Percentiles rank a stretch among this genome's conserved stretches.
phyloP scores from a whole-genome alignment of 805 yeast species.

The Candida adriatica region DNA sequence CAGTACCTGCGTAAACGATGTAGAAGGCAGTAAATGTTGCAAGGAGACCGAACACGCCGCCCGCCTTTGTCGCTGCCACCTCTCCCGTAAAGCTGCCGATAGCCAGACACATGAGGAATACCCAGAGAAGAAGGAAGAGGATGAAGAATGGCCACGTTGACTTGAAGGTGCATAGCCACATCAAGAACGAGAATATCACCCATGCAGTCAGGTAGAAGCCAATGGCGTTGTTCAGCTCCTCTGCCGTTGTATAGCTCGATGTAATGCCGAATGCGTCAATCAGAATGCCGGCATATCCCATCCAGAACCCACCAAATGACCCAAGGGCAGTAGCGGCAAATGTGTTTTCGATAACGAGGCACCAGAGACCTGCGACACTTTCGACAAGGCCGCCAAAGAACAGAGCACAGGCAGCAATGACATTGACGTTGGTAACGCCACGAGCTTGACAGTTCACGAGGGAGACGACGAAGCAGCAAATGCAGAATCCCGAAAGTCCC shows the following conservation, averaged over 20 bases:
- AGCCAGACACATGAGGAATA: slow-evolving; percentile 45
- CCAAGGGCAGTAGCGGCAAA: slow-evolving; percentile 56
- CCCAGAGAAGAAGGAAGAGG: slow-evolving; percentile 45
- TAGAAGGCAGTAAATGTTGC: slow-evolving; percentile 54
- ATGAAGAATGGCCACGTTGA: slow-evolving; percentile 51
- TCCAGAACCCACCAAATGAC: slow-evolving; percentile 68
- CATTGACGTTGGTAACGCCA: slow-evolving; percentile 53
- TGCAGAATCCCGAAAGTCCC: slow-evolving; percentile 65
- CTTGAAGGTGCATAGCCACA: slow-evolving; percentile 51
- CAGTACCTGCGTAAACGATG: slow-evolving; percentile 57
- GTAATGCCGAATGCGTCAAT: slow-evolving; percentile 52
- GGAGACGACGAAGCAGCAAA: slow-evolving; percentile 49
- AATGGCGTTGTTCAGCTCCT: slow-evolving; percentile 41
- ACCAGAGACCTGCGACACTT: slow-evolving; percentile 69
- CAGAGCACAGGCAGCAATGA: slow-evolving; percentile 59
- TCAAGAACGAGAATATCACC: slow-evolving; percentile 56
- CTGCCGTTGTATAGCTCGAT: slow-evolving; percentile 38
- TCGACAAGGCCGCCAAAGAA: slow-evolving; percentile 73
- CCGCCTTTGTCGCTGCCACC: slow-evolving; percentile 41
- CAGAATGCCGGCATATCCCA: slow-evolving; percentile 59
- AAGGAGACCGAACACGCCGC: slow-evolving; percentile 54
- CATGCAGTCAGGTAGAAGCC: slow-evolving; percentile 59
- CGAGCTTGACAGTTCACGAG: slow-evolving; percentile 59
- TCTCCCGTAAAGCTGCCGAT: slow-evolving; percentile 47
- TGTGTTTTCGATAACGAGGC: slow-evolving; percentile 68